These are phyloP conservation scores for Elaeagnus macrophylla DNA, from an alignment of 306 rosid genomes.

Conservation along the genomic window DNA sequence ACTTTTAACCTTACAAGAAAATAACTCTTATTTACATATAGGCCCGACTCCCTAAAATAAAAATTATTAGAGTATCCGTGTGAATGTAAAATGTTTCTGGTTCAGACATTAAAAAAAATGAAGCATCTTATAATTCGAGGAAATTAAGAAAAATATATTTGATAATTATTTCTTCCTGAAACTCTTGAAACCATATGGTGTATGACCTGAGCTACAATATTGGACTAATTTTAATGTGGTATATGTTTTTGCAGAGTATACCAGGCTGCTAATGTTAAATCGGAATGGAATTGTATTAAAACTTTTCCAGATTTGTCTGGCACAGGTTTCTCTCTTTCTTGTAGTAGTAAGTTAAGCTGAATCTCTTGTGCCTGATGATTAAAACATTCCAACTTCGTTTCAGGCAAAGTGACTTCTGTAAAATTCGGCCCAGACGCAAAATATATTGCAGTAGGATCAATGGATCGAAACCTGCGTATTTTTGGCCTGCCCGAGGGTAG, in stretches of 20 bases:
- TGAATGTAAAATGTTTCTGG: no score
- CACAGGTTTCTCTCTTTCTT: slow-evolving; percentile 46
- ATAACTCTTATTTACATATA: no score
- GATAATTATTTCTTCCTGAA: neutral
- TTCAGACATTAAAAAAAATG: no score
- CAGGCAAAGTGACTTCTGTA: slow-evolving; percentile 72
- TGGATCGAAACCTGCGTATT: slow-evolving; percentile 91
- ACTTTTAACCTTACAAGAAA: no score
- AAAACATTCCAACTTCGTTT: slow-evolving; percentile 5
- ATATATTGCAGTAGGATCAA: slow-evolving; percentile 79
- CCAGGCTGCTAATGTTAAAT: slow-evolving; percentile 90
- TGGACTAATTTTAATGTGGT: slow-evolving; percentile 15
- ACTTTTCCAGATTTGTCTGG: slow-evolving; percentile 94
- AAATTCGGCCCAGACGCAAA: slow-evolving; percentile 87
- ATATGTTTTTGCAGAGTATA: slow-evolving; percentile 59
- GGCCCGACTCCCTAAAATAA: no score
- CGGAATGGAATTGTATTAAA: slow-evolving; percentile 90
- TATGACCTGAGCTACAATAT: neutral
- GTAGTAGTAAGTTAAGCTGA: neutral
- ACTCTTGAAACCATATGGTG: neutral
- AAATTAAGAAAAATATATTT: no score
- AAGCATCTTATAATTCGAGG: no score
- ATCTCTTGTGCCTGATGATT: neutral
- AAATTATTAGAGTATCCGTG: no score
- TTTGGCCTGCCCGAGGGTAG: slow-evolving; percentile 67